Base-by-base conservation (phyloP, 805 yeast species). In the Cyberlindnera maritima region DNA sequence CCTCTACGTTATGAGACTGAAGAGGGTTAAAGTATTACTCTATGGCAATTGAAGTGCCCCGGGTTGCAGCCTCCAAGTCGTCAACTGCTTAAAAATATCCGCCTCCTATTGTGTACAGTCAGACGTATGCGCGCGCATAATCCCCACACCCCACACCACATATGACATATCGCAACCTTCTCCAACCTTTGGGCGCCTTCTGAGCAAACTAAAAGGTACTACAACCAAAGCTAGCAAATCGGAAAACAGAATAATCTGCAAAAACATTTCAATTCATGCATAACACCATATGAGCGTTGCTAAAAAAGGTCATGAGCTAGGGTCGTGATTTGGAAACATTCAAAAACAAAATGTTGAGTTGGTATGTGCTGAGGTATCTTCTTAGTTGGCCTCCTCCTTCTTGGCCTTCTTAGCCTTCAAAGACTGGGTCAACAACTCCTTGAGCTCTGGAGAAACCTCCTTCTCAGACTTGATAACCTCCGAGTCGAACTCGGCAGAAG, bases 401-500 rank as follows among this genome's bases (percentile, higher is more conserved):
- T 44, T 60, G 55, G 48, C 62, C 62, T 63, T 65, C 66, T 56
- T 71, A 49, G 69, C 62, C 70, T 77, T 79, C 59, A 82, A 69
- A 39, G 85, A 76, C 54, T 71, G 66, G 43, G 79, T 63, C 43
- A 82, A 59, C 43, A 80, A 66, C 41, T 53, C 52, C 50, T 69
- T 67, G 45, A 67, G 55, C 61, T 77, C 81, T 57, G 78, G 80
- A 40, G 72, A 64, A 43, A 82, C 65, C 58, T 67, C 67, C 71
- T 81, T 79, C 25, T 80, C 84, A 44, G 84, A 68, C 61, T 77
- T 71, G 67, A 82, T 72, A 47, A 71, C 64, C 36, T 60, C 66
- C 8, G 67, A 63, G 49, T 77, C 72, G 52, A 83, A 77, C 46
- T 72, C 64, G 17, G 88, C 79, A 17, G 75, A 62, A 41, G 90